Evolutionary conservation across 257 asterid species (phyloP).

Genomic region (Perilla frutescens): DNA sequence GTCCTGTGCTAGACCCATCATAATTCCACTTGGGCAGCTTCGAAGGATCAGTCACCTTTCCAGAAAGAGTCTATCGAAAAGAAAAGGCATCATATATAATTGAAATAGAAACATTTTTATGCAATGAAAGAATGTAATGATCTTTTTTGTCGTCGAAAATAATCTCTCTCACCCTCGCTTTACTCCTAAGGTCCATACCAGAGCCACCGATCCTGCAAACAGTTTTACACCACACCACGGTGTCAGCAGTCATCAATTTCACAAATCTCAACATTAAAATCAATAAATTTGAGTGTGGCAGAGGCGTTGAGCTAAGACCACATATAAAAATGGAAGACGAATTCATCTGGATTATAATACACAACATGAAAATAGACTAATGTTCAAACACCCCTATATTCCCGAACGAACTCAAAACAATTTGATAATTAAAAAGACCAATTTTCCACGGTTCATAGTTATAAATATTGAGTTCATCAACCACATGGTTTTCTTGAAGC

Average conservation of each 20-base stretch:
- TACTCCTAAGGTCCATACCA: constrained; percentile 93
- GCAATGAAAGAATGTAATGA: neutral
- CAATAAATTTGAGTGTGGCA: neutral
- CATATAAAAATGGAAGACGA: too few relatives aligned
- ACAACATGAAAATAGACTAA: neutral
- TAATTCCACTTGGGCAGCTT: constrained; percentile 94
- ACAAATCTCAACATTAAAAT: neutral
- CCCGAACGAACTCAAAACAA: neutral
- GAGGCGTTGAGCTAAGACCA: neutral
- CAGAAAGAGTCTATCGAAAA: constrained; percentile 65
- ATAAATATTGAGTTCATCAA: neutral
- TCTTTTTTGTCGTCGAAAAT: neutral
- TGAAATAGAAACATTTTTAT: neutral
- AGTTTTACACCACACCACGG: neutral
- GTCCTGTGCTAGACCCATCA: constrained; percentile 95
- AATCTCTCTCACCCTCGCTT: constrained; percentile 70
- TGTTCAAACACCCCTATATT: neutral
- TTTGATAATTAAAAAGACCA: neutral
- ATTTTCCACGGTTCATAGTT: neutral
- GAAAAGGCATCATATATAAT: neutral
- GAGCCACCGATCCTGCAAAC: constrained; percentile 86
- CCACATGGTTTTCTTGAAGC: neutral
- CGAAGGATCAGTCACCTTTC: constrained; percentile 68
- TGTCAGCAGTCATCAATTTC: neutral
- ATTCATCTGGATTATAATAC: neutral